Percentiles rank a stretch among this genome's conserved stretches.
phyloP scores from a whole-genome alignment of 2,329 filamentous ascomycete genomes.

The Aspergillus alliaceus region DNA sequence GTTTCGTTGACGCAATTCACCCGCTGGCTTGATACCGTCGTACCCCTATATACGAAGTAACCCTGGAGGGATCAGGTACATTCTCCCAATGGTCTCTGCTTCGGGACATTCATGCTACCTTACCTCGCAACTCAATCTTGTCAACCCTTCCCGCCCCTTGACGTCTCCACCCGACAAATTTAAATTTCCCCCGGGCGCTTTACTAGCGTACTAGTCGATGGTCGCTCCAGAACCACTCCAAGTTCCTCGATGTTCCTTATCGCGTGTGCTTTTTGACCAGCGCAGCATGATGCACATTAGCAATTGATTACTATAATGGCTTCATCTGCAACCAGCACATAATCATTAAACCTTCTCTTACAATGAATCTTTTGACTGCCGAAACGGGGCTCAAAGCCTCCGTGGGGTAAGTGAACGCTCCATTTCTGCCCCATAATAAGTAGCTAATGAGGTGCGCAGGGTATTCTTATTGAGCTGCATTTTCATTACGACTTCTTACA shows the following conservation, averaged over 20 bases:
- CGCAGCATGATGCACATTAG: conserved; percentile 8
- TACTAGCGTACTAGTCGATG: conserved; percentile 1
- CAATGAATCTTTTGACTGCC: conserved; percentile 29
- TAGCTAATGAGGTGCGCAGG: conserved; percentile 23
- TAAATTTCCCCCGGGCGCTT: conserved; percentile 8
- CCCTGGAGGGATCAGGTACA: neutral
- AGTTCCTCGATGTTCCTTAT: conserved; percentile 1
- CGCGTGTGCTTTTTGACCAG: conserved; percentile 3
- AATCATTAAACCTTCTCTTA: conserved; percentile 14
- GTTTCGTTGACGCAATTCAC: conserved; percentile 21
- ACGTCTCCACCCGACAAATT: conserved; percentile 11
- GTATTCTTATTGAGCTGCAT: conserved; percentile 35
- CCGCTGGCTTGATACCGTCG: neutral
- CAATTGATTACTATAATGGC: conserved; percentile 13
- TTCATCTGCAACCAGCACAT: conserved; percentile 5
- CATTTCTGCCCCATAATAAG: neutral
- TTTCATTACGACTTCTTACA: conserved; percentile 36
- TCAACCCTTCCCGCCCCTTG: conserved; percentile 7
- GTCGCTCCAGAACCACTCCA: neutral
- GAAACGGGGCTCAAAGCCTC: conserved; percentile 33
- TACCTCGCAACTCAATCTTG: neutral
- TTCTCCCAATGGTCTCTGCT: neutral
- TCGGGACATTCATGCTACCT: neutral
- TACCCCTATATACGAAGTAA: conserved; percentile 1
- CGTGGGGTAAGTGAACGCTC: conserved; percentile 28